Conservation (phyloP, 495 filamentous ascomycete genomes). For the Penicillium coprophilum region DNA sequence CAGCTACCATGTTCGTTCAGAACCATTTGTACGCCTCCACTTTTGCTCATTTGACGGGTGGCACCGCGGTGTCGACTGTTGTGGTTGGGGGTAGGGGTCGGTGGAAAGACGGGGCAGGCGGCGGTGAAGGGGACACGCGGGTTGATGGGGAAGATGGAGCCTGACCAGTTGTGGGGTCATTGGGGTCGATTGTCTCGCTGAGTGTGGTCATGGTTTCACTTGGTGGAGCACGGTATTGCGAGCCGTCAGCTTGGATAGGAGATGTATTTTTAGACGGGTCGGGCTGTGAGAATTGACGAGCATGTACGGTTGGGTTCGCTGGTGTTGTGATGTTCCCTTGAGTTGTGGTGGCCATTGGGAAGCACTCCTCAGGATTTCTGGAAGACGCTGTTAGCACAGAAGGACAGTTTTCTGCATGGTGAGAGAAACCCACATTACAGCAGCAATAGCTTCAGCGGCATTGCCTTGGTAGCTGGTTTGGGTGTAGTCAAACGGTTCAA, state of each 20-base stretch:
- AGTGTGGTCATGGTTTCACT: constrained; percentile 29
- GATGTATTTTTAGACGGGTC: constrained; percentile 33
- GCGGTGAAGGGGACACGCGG: constrained; percentile 28
- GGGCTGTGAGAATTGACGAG: constrained; percentile 42
- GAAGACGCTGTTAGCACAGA: constrained; percentile 12
- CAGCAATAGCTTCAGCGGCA: constrained; percentile 45
- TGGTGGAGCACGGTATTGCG: constrained; percentile 23
- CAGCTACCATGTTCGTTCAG: constrained; percentile 85
- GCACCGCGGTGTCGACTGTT: constrained; percentile 34
- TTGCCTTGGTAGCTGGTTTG: constrained; percentile 57
- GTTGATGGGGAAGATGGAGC: constrained; percentile 29
- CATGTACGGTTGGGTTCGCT: constrained; percentile 27
- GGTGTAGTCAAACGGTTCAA: constrained; percentile 95
- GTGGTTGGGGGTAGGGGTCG: constrained; percentile 33
- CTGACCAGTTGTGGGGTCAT: constrained; percentile 25
- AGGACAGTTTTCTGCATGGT: background rate
- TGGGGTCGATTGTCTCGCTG: constrained; percentile 34
- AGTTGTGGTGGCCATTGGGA: constrained; percentile 32
- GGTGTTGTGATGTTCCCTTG: constrained; percentile 19
- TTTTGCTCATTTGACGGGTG: constrained; percentile 64
- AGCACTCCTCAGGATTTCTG: constrained; percentile 46
- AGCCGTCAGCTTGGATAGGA: constrained; percentile 30
- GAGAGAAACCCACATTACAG: constrained; percentile 32
- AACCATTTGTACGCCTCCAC: constrained; percentile 87
- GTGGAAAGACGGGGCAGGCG: constrained; percentile 39